Evolutionary conservation across 2,329 filamentous ascomycete species (phyloP).

Genomic region (Colletotrichum theobromicola): DNA sequence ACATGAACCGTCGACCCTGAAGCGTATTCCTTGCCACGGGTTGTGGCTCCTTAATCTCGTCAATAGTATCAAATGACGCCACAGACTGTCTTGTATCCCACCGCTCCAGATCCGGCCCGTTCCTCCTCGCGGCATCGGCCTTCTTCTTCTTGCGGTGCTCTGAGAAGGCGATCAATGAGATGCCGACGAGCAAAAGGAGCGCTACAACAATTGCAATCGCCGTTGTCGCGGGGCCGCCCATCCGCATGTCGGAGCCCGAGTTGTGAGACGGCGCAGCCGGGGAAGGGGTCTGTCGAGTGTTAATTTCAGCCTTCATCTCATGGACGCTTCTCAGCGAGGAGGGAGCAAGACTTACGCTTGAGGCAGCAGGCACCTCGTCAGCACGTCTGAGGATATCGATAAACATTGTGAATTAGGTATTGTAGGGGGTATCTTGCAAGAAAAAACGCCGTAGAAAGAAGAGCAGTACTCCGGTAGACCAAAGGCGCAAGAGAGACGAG

Average conservation of each 20-base stretch:
- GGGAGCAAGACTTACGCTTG: not conserved
- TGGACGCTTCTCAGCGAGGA: fast-evolving
- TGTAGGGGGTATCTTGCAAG: not conserved
- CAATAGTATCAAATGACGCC: not conserved
- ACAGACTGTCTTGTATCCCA: not conserved
- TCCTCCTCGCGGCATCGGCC: not conserved
- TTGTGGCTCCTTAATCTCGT: not conserved
- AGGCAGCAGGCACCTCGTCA: not conserved
- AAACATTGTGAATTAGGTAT: not conserved
- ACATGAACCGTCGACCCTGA: not conserved
- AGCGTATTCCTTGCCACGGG: not conserved
- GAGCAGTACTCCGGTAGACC: not conserved
- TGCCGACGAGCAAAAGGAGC: not conserved
- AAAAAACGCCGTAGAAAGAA: not conserved
- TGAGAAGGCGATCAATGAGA: not conserved
- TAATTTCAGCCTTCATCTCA: fast-evolving
- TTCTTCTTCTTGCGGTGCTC: slow-evolving; percentile 6
- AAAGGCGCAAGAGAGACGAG: not conserved
- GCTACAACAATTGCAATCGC: not conserved
- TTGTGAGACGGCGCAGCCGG: not conserved
- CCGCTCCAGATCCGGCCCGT: not conserved
- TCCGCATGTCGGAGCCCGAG: not conserved
- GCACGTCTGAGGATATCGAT: not conserved
- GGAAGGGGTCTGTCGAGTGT: not conserved
- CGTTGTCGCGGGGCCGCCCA: not conserved